A percentile compares a stretch with the other conserved stretches of the same genome.
Evolutionary conservation across 352 stramenopile species (phyloP).

Genomic region (Blastocystis sp.): DNA sequence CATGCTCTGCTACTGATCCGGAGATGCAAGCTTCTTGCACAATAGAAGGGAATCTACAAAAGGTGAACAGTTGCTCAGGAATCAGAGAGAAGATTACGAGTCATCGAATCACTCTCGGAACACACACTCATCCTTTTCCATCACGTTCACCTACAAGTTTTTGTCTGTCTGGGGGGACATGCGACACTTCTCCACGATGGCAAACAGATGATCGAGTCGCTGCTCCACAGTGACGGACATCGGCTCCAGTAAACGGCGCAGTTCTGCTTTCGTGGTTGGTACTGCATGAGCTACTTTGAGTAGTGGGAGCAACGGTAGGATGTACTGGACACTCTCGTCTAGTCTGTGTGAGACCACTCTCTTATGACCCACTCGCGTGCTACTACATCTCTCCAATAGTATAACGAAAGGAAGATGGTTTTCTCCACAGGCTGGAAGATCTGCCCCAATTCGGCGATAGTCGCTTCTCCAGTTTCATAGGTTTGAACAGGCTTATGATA

Average conservation of each 20-base stretch:
- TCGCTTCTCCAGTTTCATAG: slow-evolving; percentile 32
- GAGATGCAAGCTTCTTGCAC: neutral
- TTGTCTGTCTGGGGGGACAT: neutral
- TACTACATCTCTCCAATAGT: slow-evolving; percentile 52
- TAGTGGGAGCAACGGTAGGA: neutral
- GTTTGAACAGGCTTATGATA: slow-evolving; percentile 56
- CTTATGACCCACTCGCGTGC: neutral
- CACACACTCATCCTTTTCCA: neutral
- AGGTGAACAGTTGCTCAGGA: neutral
- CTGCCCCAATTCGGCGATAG: slow-evolving; percentile 30
- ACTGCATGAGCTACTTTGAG: neutral
- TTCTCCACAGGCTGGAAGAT: slow-evolving; percentile 22
- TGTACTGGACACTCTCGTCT: slow-evolving; percentile 38
- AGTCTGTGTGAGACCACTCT: neutral
- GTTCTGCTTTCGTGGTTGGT: neutral
- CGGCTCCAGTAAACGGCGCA: neutral
- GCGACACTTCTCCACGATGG: neutral
- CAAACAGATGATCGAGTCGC: slow-evolving; percentile 10
- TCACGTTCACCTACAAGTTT: slow-evolving; percentile 11
- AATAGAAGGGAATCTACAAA: slow-evolving; percentile 21
- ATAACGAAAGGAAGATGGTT: slow-evolving; percentile 25
- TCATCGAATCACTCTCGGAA: neutral
- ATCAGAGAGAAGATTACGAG: slow-evolving; percentile 59
- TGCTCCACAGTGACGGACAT: neutral
- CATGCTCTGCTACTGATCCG: neutral